Conservation (phyloP, 1,139 yeast species). For the Nakaseomyces sp. region DNA sequence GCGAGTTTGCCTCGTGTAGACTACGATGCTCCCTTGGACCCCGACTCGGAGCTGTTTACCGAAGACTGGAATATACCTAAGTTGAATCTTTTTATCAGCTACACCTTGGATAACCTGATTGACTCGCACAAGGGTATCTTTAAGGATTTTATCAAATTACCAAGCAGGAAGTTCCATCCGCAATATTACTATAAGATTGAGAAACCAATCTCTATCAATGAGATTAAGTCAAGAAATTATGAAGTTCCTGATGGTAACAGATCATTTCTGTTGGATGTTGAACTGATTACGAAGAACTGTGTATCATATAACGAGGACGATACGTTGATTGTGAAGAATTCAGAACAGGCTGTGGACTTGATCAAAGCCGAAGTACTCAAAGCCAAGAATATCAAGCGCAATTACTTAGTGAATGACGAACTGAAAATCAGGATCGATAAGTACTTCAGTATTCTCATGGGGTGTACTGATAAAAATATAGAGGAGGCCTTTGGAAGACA, state of each 20-base stretch:
- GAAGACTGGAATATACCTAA: constrained; percentile 31
- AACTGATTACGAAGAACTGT: constrained; percentile 52
- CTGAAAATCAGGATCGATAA: constrained; percentile 21
- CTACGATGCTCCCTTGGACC: constrained; percentile 24
- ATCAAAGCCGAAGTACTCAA: constrained; percentile 28
- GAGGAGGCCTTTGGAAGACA: constrained; percentile 18
- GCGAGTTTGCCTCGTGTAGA: constrained; percentile 21
- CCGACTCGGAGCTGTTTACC: constrained; percentile 25
- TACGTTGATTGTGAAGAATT: constrained; percentile 54
- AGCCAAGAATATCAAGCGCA: constrained; percentile 29
- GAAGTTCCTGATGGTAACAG: constrained; percentile 31
- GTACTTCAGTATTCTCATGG: constrained; percentile 35
- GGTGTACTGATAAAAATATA: constrained; percentile 35
- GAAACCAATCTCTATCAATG: constrained; percentile 60
- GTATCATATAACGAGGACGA: constrained; percentile 51
- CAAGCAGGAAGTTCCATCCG: constrained; percentile 68
- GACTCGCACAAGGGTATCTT: constrained; percentile 34
- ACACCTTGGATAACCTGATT: constrained; percentile 28
- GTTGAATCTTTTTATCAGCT: constrained; percentile 27
- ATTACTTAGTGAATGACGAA: constrained; percentile 25
- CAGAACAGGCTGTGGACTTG: constrained; percentile 33
- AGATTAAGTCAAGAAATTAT: constrained; percentile 44
- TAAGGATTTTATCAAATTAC: constrained; percentile 57
- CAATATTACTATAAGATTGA: constrained; percentile 65
- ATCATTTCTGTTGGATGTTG: constrained; percentile 45